These are phyloP conservation scores for Pistacia vera DNA, from an alignment of 345 rosid species.

Conservation along the genomic window DNA sequence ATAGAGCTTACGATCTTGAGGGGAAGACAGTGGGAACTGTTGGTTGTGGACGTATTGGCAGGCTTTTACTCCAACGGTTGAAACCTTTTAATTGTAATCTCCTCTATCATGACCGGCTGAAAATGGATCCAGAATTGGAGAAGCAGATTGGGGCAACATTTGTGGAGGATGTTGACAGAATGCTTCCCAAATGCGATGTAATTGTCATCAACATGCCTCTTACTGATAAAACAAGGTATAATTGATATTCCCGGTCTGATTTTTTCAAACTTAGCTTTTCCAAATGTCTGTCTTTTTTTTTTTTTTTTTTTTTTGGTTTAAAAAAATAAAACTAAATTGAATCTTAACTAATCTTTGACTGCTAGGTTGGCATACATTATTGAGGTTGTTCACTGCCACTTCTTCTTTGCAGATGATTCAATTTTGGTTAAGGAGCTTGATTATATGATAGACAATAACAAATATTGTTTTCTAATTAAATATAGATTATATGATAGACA, in stretches of 20 bases:
- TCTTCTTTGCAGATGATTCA: neutral
- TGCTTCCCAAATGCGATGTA: constrained; percentile 92
- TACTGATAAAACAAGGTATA: constrained; percentile 80
- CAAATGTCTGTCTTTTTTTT: neutral
- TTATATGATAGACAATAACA: too few species aligned
- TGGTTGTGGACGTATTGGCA: constrained; percentile 88
- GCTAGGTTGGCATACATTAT: neutral
- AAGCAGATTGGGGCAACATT: constrained; percentile 68
- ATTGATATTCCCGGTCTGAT: neutral
- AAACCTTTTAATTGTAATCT: constrained; percentile 93
- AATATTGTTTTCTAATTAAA: too few species aligned
- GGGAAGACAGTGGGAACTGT: constrained; percentile 95
- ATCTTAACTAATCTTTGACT: neutral
- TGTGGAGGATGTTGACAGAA: constrained; percentile 70
- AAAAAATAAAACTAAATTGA: neutral
- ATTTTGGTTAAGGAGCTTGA: neutral
- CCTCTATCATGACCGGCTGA: constrained; percentile 77
- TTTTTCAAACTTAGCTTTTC: neutral
- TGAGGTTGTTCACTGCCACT: neutral
- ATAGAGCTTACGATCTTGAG: constrained; percentile 93
- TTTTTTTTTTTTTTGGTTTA: too few species aligned
- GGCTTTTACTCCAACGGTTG: constrained; percentile 81
- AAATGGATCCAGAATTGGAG: constrained; percentile 79
- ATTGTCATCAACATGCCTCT: constrained; percentile 87
- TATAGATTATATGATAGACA: too few species aligned